Base-by-base conservation (phyloP, 805 yeast species). In the Saturnispora zaruensis region DNA sequence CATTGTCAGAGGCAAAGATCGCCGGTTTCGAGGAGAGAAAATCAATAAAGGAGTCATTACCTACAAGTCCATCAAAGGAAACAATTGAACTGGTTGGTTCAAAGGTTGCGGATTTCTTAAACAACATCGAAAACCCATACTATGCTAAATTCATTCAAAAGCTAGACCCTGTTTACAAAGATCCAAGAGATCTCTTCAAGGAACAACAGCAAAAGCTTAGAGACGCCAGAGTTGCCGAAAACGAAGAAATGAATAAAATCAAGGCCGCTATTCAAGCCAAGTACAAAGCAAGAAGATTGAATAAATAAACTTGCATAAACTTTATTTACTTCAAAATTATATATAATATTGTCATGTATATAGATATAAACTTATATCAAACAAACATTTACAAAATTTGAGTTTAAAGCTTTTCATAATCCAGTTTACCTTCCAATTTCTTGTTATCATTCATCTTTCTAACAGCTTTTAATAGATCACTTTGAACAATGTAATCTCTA, bases 391-490 rank as follows among this genome's bases (percentile, higher is more conserved):
- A 18, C 7, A 14, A 38, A 16, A 25, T 28, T 44, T 25, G 34
- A 23, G n/a, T 14, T 43, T 72, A 93, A 65, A 93, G 73, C 75
- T 93, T 93, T 73, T 93, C 95, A 67, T 93, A 93, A 61, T 91
- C 98, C 54, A 91, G 71, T 67, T 87, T 86, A 56, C 98, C 98
- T 73, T 93, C 99, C 67, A 93, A 77, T 70, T 93, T 93, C 84
- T 93, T 93, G 49, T 88, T 84, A 66, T 93, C 99, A 21, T 91
- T 90, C 53, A 93, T 97, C 73, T 93, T 93, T 69, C 99, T 80
- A 42, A 89, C 98, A 16, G 99, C 99, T 69, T 93, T 93, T 91
- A 93, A 85, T 68, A 93, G 66, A 72, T 93, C 99, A 60, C 85
- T 82, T 66, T 93, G 99, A 48, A 87, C 66, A 59, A 93, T 88